Conservation (phyloP, 768 basidiomycete species). For the Floccularia luteovirens region DNA sequence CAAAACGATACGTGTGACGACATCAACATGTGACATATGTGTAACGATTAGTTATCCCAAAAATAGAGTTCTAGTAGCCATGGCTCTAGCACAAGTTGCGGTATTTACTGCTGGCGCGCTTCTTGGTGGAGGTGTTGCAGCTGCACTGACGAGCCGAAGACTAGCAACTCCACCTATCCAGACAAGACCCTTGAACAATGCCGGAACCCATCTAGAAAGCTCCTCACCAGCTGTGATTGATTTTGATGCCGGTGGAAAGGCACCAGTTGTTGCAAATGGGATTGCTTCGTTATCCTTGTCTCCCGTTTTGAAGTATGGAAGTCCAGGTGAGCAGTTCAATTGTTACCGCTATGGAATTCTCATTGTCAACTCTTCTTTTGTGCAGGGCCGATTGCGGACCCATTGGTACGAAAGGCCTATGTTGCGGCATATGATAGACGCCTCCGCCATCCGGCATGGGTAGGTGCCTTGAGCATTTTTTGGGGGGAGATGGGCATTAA, state of each 20-base stretch:
- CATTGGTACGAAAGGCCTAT: constrained; percentile 76
- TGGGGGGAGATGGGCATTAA: background rate
- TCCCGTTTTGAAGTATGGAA: constrained; percentile 64
- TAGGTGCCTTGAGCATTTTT: constrained; percentile 23
- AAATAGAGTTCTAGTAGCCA: background rate
- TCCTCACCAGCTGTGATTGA: constrained; percentile 35
- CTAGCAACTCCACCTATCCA: constrained; percentile 15
- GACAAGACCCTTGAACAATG: constrained; percentile 1
- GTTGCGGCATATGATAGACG: constrained; percentile 87
- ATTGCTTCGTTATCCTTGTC: constrained; percentile 13
- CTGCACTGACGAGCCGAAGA: constrained; percentile 31
- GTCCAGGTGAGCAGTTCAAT: constrained; percentile 52
- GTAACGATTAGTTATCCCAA: background rate
- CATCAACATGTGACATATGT: too few species aligned
- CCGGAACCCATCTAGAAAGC: too few species aligned
- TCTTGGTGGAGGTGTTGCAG: constrained; percentile 70
- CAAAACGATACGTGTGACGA: too few species aligned
- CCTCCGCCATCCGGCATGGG: constrained; percentile 91
- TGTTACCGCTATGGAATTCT: constrained; percentile 1
- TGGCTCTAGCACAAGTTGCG: constrained; percentile 48
- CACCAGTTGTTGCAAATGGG: constrained; percentile 29
- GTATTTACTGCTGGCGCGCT: constrained; percentile 80
- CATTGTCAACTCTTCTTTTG: background rate
- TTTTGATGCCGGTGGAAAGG: constrained; percentile 33
- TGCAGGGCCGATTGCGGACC: constrained; percentile 80